Conservation (phyloP, 2,329 filamentous ascomycete genomes). For the Aspergillus calidoustus region DNA sequence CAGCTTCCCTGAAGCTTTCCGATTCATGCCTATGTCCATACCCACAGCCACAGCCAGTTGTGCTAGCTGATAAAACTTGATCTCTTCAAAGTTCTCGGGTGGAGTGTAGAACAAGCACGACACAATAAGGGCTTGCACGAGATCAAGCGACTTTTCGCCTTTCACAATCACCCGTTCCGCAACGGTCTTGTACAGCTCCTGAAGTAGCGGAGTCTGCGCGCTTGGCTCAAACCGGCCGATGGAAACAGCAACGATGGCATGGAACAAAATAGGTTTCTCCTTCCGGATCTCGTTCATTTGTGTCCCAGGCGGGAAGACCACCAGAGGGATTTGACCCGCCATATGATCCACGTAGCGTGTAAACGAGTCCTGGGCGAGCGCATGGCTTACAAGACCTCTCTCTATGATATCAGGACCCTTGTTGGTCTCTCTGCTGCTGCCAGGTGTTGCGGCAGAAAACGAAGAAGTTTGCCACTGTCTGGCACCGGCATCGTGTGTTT, state of each 20-base stretch:
- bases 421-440: conserved; percentile 25
- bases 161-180: conserved; percentile 75
- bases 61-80: conserved; percentile 87
- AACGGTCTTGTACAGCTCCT: conserved; percentile 72
- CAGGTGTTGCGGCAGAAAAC: conserved; percentile 19
- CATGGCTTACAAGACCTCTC: conserved; percentile 55
- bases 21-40: conserved; percentile 78
- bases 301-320: conserved; percentile 60
- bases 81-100: conserved; percentile 79
- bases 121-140: conserved; percentile 78
- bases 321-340: conserved; percentile 60
- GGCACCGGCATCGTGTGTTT: conserved; percentile 17
- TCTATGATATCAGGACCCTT: conserved; percentile 55
- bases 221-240: conserved; percentile 58
- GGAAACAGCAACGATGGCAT: conserved; percentile 60
- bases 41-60: conserved; percentile 82
- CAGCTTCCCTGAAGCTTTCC: conserved; percentile 49
- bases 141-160: conserved; percentile 80
- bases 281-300: conserved; percentile 60
- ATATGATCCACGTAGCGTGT: conserved; percentile 60
- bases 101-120: conserved; percentile 84
- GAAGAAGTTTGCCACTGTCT: conserved; percentile 30
- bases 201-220: conserved; percentile 65
- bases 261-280: conserved; percentile 63
- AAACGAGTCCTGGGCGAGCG: conserved; percentile 61